Conservation (phyloP, 2,329 filamentous ascomycete species). For the Phialophora expanda region DNA sequence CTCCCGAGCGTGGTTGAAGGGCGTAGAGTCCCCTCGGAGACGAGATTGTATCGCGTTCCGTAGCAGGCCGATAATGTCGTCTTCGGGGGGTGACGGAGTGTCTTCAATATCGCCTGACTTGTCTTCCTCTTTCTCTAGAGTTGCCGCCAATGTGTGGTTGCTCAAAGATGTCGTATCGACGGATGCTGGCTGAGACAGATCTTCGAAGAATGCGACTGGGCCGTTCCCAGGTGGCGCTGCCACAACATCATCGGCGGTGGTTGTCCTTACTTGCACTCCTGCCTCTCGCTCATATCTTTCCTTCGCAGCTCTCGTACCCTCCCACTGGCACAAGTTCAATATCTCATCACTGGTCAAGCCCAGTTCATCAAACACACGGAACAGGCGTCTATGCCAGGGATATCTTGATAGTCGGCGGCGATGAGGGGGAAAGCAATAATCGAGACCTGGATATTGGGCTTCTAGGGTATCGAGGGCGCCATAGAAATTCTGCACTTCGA, state of each 20-base stretch:
- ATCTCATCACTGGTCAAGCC: conserved; percentile 65
- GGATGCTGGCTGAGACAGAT: conserved; percentile 9
- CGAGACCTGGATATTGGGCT: conserved; percentile 69
- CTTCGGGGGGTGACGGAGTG: conserved; percentile 3
- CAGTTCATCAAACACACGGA: conserved; percentile 65
- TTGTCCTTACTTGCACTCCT: conserved; percentile 64
- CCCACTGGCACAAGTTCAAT: conserved; percentile 65
- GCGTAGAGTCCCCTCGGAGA: conserved; percentile 18
- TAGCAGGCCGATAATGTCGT: conserved; percentile 23
- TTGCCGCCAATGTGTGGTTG: conserved; percentile 11
- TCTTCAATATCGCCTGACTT: conserved; percentile 5
- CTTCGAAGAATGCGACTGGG: conserved; percentile 28
- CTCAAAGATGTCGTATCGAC: conserved; percentile 1
- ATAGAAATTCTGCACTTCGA: conserved; percentile 69
- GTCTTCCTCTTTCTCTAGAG: conserved; percentile 42
- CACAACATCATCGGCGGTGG: conserved; percentile 63
- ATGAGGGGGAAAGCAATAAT: conserved; percentile 66
- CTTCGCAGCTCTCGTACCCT: conserved; percentile 56
- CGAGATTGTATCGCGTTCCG: conserved; percentile 27
- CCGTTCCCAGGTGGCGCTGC: conserved; percentile 26
- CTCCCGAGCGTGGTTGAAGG: conserved; percentile 51
- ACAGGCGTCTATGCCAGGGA: conserved; percentile 64
- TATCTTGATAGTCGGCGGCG: conserved; percentile 67
- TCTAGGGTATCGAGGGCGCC: conserved; percentile 68
- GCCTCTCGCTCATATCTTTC: conserved; percentile 59